Evolutionary conservation across 768 basidiomycete genomes (phyloP).

Genomic region (Macrolepiota albuminosa): DNA sequence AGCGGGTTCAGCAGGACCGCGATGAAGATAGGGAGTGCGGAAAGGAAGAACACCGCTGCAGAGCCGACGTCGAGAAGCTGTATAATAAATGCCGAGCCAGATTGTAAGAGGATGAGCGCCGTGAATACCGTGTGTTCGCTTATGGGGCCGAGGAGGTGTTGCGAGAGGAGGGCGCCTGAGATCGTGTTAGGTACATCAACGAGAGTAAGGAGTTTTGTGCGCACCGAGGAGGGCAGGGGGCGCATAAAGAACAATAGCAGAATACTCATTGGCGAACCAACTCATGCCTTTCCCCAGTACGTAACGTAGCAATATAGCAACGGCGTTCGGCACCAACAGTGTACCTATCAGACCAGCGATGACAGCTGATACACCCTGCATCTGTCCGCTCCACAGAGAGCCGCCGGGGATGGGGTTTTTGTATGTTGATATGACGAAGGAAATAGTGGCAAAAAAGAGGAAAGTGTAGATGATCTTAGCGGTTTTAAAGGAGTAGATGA

Average conservation of each 20-base stretch:
- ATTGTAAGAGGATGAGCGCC: slow-evolving; percentile 57
- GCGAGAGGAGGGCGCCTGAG: slow-evolving; percentile 59
- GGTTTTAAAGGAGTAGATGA: slow-evolving; percentile 69
- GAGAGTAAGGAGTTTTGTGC: neutral
- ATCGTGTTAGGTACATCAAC: neutral
- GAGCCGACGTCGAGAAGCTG: slow-evolving; percentile 75
- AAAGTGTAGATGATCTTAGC: slow-evolving; percentile 61
- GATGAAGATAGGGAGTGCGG: slow-evolving; percentile 49
- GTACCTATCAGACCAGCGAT: slow-evolving; percentile 50
- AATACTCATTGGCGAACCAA: slow-evolving; percentile 78
- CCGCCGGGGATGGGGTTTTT: slow-evolving; percentile 28
- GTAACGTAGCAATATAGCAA: slow-evolving; percentile 64
- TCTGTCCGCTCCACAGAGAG: slow-evolving; percentile 35
- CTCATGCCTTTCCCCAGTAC: slow-evolving; percentile 69
- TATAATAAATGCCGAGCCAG: slow-evolving; percentile 46
- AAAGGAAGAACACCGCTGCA: slow-evolving; percentile 68
- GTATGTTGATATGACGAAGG: slow-evolving; percentile 34
- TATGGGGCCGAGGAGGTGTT: slow-evolving; percentile 48
- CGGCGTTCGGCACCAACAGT: slow-evolving; percentile 58
- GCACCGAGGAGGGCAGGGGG: slow-evolving; percentile 70
- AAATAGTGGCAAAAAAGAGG: slow-evolving; percentile 42
- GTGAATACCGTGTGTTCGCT: slow-evolving; percentile 60
- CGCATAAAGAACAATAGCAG: slow-evolving; percentile 64
- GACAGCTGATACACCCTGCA: slow-evolving; percentile 44
- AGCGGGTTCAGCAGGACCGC: slow-evolving; percentile 51